A percentile compares a stretch with the other conserved stretches of the same genome.
These are phyloP conservation scores for Yamadazyma triangularis DNA, from an alignment of 1,139 yeast species.

Conservation along the genomic window DNA sequence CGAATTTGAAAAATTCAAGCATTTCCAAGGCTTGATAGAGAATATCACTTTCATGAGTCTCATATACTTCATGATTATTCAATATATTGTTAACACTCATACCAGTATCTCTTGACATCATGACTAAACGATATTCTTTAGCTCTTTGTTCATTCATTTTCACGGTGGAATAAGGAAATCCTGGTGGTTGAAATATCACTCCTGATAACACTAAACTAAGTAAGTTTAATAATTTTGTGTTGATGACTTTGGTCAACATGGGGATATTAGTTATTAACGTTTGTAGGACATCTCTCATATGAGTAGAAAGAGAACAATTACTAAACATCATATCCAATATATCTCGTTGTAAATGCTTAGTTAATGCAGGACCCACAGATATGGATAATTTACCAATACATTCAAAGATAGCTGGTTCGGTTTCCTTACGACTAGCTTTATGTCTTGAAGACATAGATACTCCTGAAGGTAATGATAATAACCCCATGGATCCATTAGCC, in stretches of 20 bases:
- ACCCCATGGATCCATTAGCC: conserved; percentile 8
- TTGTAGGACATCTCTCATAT: conserved; percentile 70
- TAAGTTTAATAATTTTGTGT: conserved; percentile 67
- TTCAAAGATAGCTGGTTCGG: conserved; percentile 84
- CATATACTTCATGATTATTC: conserved; percentile 37
- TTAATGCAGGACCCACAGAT: conserved; percentile 93
- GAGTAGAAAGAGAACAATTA: conserved; percentile 74
- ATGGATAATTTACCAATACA: conserved; percentile 83
- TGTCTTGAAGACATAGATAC: conserved; percentile 49
- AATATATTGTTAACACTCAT: conserved; percentile 31
- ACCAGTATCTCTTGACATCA: conserved; percentile 65
- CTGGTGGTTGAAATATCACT: conserved; percentile 77
- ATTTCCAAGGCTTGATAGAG: conserved; percentile 68
- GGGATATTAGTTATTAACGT: conserved; percentile 73
- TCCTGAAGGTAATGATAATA: conserved; percentile 22
- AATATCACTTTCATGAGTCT: conserved; percentile 46
- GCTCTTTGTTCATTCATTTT: conserved; percentile 66
- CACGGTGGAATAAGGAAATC: conserved; percentile 73
- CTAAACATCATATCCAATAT: conserved; percentile 72
- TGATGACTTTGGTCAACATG: conserved; percentile 68
- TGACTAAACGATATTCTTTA: conserved; percentile 68
- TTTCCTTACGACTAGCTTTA: conserved; percentile 58
- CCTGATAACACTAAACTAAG: conserved; percentile 80
- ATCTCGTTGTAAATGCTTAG: conserved; percentile 82
- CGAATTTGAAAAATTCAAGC: conserved; percentile 71